These are phyloP conservation scores for Hydrangea macrophylla DNA, from an alignment of 148 eudicot genomes.

Conservation along the genomic window DNA sequence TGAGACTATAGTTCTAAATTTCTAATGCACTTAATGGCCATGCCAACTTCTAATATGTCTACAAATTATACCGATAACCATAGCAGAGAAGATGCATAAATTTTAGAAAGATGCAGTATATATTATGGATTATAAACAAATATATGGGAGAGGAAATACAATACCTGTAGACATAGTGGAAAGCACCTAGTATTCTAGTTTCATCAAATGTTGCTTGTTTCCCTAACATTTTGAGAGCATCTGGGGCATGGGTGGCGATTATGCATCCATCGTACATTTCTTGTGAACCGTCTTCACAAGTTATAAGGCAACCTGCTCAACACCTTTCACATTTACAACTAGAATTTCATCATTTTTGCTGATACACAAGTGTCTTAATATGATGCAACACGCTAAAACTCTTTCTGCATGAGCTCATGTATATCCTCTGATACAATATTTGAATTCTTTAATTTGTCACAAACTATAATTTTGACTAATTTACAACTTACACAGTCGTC, in stretches of 20 bases:
- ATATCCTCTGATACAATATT: neutral
- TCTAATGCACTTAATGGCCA: too few relatives aligned
- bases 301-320: constrained; percentile 63
- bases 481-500: too few relatives aligned
- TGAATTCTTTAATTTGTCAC: neutral
- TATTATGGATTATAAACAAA: neutral
- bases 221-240: constrained; percentile 70
- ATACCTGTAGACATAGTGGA: constrained; percentile 85
- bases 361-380: neutral
- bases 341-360: constrained; percentile 18
- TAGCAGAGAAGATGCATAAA: neutral
- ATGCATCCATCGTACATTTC: constrained; percentile 68
- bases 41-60: too few relatives aligned
- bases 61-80: neutral
- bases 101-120: neutral
- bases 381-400: neutral
- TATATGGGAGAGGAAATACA: neutral
- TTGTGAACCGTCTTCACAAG: constrained; percentile 55
- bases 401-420: neutral
- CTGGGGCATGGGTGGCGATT: constrained; percentile 83
- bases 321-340: constrained; percentile 44
- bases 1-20: neutral
- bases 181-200: constrained; percentile 79
- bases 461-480: neutral
- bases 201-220: constrained; percentile 76